Percentiles rank a stretch among this genome's conserved stretches.
phyloP scores from a whole-genome alignment of 331 rosid genomes.

The Quercus phellos region DNA sequence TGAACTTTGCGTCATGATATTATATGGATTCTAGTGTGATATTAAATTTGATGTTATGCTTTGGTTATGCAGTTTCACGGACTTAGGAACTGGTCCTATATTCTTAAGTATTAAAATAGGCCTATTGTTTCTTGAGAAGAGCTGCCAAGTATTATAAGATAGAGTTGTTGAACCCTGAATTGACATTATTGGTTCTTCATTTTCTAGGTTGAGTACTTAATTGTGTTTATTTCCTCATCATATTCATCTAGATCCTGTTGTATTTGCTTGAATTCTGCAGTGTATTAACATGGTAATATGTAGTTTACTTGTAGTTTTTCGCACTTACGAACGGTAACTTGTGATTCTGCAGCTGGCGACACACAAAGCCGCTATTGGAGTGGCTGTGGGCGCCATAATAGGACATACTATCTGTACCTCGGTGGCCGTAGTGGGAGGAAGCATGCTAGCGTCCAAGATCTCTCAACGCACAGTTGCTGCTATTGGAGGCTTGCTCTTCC shows the following conservation, averaged over 20 bases:
- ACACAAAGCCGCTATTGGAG: conserved; percentile 96
- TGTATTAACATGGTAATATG: no score
- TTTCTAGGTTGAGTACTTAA: no score
- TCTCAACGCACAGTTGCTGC: conserved; percentile 95
- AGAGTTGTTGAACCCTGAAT: no score
- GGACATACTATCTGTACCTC: conserved; percentile 98
- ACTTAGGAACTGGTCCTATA: neutral
- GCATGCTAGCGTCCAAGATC: conserved; percentile 94
- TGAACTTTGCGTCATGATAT: neutral
- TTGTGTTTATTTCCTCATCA: neutral
- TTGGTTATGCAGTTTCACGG: neutral
- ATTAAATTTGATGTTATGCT: neutral
- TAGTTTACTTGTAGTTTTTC: no score
- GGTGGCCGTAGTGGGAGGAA: conserved; percentile 94
- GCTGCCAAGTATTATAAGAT: no score
- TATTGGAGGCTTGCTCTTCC: conserved; percentile 93
- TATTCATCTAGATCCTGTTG: neutral
- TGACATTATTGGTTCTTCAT: no score
- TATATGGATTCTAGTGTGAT: neutral
- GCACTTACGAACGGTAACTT: neutral
- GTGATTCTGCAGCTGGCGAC: conserved; percentile 73
- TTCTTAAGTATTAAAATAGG: neutral
- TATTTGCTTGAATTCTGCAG: neutral
- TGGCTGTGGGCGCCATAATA: conserved; percentile 84
- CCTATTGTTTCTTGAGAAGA: no score